These are phyloP conservation scores for Aspergillus fumigatus DNA, from an alignment of 2,329 filamentous ascomycete species.

Conservation along the genomic window DNA sequence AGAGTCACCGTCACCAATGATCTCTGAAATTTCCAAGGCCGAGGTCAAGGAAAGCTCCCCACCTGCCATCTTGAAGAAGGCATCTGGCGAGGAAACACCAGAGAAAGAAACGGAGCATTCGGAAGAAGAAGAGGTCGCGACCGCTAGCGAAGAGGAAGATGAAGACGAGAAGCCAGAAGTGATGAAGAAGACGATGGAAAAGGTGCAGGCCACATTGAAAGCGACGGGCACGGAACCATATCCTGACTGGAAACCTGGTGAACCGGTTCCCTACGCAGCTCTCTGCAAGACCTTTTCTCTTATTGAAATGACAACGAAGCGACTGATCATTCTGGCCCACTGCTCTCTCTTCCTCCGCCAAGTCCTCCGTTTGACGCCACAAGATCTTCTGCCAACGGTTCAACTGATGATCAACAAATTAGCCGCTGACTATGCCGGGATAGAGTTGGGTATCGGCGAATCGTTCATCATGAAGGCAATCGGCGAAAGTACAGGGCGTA, in stretches of 20 bases:
- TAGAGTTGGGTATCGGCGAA: constrained; percentile 97
- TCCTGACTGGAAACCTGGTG: constrained; percentile 86
- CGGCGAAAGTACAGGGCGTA: constrained; percentile 87
- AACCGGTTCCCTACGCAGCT: constrained; percentile 89
- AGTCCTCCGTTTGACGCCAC: constrained; percentile 84
- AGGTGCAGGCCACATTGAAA: constrained; percentile 72
- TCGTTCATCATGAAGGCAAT: constrained; percentile 99
- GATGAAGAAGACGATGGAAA: constrained; percentile 70
- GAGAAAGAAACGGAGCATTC: constrained; percentile 16
- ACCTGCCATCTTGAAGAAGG: constrained; percentile 29
- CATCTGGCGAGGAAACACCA: constrained; percentile 45
- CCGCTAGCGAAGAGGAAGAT: constrained; percentile 48
- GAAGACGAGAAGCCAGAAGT: constrained; percentile 65
- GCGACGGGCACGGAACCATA: constrained; percentile 72
- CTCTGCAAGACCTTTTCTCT: constrained; percentile 92
- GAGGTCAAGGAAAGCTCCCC: constrained; percentile 19
- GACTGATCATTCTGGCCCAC: constrained; percentile 80
- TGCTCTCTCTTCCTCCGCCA: constrained; percentile 89
- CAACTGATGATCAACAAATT: constrained; percentile 98
- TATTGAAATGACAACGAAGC: constrained; percentile 90
- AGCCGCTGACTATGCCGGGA: constrained; percentile 91
- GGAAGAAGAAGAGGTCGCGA: constrained; percentile 32
- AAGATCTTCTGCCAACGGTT: constrained; percentile 81
- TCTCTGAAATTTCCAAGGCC: constrained; percentile 11
- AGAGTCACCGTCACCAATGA: constrained; percentile 18